A percentile compares a stretch with the other conserved stretches of the same genome.
These are phyloP conservation scores for Fonsecaea pedrosoi DNA, from an alignment of 2,329 filamentous ascomycete species.

Conservation along the genomic window DNA sequence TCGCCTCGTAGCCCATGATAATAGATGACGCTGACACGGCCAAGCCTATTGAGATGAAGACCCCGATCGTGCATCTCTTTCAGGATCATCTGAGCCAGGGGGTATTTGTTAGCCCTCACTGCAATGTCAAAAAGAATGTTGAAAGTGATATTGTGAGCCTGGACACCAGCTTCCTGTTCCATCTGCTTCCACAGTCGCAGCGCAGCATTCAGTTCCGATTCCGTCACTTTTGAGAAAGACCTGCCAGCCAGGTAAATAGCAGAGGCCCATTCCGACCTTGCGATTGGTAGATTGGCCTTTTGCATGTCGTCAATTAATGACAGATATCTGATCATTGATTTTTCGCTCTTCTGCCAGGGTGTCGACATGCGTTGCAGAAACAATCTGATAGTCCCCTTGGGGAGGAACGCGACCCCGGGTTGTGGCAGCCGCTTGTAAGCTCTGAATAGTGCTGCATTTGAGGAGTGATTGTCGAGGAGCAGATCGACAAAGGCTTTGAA, in stretches of 20 bases:
- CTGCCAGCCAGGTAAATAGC: constrained; percentile 80
- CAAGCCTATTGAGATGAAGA: constrained; percentile 75
- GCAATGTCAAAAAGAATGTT: constrained; percentile 91
- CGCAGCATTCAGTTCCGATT: constrained; percentile 69
- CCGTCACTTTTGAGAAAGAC: constrained; percentile 64
- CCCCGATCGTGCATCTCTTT: constrained; percentile 77
- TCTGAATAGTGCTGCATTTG: constrained; percentile 59
- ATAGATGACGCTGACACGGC: constrained; percentile 81
- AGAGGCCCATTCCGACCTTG: constrained; percentile 76
- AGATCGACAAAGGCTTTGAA: constrained; percentile 47
- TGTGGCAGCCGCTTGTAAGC: constrained; percentile 60
- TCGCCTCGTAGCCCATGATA: constrained; percentile 80
- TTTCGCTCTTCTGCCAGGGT: constrained; percentile 61
- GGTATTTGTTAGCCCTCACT: constrained; percentile 81
- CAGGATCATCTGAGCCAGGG: constrained; percentile 82
- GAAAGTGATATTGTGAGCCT: constrained; percentile 80
- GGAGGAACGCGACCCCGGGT: constrained; percentile 61
- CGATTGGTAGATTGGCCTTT: constrained; percentile 71
- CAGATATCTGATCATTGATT: constrained; percentile 81
- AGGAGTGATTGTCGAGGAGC: constrained; percentile 52
- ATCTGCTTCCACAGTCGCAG: constrained; percentile 87
- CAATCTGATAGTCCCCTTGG: constrained; percentile 61
- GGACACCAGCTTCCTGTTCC: constrained; percentile 73
- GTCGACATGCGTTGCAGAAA: constrained; percentile 73
- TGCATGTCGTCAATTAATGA: constrained; percentile 84